phyloP scores from a whole-genome alignment of 2,329 filamentous ascomycete genomes.

The Aspergillus sergii region DNA sequence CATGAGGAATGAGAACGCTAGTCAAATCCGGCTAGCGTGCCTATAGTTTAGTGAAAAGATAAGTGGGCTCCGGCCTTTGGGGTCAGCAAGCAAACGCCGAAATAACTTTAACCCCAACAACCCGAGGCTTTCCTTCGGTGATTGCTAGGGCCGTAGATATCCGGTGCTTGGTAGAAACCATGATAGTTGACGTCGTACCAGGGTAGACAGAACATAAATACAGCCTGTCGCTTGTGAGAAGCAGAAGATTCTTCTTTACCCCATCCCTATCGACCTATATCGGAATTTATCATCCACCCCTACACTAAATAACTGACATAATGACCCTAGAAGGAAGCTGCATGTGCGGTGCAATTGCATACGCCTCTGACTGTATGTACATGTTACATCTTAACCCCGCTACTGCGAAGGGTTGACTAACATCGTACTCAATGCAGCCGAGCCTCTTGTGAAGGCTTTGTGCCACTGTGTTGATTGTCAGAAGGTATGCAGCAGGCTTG shows the following conservation, averaged over 20 bases:
- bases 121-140: not conserved
- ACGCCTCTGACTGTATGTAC: constrained; percentile 30
- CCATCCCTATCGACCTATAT: not conserved
- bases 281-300: not conserved
- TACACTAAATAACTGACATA: not conserved
- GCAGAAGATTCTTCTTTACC: not conserved
- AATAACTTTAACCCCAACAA: not conserved
- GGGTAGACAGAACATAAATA: not conserved
- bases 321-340: constrained; percentile 38
- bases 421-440: constrained; percentile 32
- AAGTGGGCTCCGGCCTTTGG: not conserved
- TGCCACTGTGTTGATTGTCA: constrained; percentile 60
- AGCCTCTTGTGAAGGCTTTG: constrained; percentile 48
- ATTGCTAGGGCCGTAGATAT: not conserved
- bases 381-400: not conserved
- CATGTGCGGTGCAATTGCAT: constrained; percentile 37
- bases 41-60: not conserved
- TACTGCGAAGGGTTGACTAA: not conserved
- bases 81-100: not conserved
- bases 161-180: not conserved
- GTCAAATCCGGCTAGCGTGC: not conserved
- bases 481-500: constrained; percentile 42
- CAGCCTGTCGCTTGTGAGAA: too few relatives aligned
- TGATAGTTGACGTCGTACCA: not conserved
- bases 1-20: accelerated